Conservation (phyloP, 2,329 filamentous ascomycete genomes). For the Nannizziopsis barbatae region DNA sequence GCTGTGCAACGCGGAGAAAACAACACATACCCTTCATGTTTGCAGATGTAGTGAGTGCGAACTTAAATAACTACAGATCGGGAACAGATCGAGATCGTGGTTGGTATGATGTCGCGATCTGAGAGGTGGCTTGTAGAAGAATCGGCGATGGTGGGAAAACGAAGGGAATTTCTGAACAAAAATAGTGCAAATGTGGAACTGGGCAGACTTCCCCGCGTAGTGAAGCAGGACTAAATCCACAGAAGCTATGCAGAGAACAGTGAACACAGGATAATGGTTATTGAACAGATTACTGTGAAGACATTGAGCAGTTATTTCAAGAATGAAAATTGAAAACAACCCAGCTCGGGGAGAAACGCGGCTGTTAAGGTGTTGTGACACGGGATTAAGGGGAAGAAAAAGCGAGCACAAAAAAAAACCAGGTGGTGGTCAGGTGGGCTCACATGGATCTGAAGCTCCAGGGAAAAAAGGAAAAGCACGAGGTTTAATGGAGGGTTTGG, state of each 20-base stretch:
- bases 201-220: too few species aligned
- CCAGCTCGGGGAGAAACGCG: too few species aligned
- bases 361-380: too few species aligned
- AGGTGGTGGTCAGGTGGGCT: background rate
- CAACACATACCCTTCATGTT: constrained; percentile 36
- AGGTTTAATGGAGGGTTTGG: background rate
- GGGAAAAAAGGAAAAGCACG: background rate
- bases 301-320: too few species aligned
- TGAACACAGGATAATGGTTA: too few species aligned
- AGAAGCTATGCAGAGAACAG: too few species aligned
- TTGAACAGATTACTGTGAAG: too few species aligned
- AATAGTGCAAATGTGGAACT: too few species aligned
- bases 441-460: background rate
- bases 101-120: background rate
- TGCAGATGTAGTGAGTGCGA: background rate
- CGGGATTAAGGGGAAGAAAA: background rate
- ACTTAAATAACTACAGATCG: background rate
- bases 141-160: background rate
- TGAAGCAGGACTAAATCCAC: too few species aligned
- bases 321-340: too few species aligned
- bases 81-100: background rate
- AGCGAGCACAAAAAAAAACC: background rate
- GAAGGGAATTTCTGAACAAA: background rate
- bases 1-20: background rate
- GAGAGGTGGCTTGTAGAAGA: background rate